A percentile compares a stretch with the other conserved stretches of the same genome.
phyloP scores from a whole-genome alignment of 1,284 basidiomycete genomes.

The Phlebopus sp. region DNA sequence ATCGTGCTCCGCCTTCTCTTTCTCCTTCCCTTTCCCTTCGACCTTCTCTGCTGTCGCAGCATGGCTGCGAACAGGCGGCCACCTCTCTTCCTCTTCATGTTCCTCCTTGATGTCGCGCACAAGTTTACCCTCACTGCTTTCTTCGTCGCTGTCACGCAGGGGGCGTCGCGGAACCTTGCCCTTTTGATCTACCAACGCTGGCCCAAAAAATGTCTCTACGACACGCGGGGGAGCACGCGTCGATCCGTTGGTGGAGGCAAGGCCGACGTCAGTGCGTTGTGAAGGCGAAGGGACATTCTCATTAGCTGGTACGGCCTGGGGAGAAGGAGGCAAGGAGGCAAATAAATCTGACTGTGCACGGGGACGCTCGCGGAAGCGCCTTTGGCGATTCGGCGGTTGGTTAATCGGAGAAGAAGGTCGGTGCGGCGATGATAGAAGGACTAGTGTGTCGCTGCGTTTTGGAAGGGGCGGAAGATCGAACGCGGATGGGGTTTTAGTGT shows the following conservation, averaged over 20 bases:
- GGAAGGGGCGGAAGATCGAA: not conserved
- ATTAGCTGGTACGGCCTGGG: not conserved
- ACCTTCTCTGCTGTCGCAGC: not conserved
- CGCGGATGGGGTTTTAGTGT: not conserved
- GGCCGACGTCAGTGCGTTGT: not conserved
- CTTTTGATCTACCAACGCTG: constrained; percentile 20
- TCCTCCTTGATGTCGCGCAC: not conserved
- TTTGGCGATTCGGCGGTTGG: constrained; percentile 2
- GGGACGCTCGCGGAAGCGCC: constrained; percentile 11
- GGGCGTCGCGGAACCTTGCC: constrained; percentile 17
- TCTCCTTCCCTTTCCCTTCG: constrained; percentile 1
- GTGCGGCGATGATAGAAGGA: not conserved
- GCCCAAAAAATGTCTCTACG: constrained; percentile 18
- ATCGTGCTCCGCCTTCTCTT: not conserved
- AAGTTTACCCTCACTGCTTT: not conserved
- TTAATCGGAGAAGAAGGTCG: not conserved
- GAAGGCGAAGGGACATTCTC: not conserved
- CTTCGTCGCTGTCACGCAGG: not conserved
- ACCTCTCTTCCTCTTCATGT: constrained; percentile 1
- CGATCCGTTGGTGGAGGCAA: not conserved
- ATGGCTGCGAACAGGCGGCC: constrained; percentile 22
- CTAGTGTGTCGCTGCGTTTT: constrained; percentile 1
- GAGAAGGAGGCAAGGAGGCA: constrained; percentile 17
- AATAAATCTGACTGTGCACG: constrained; percentile 17
- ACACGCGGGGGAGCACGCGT: constrained; percentile 25